A percentile compares a stretch with the other conserved stretches of the same genome.
phyloP scores from a whole-genome alignment of 108 stramenopile genomes.

The Nitzschia inconspicua region DNA sequence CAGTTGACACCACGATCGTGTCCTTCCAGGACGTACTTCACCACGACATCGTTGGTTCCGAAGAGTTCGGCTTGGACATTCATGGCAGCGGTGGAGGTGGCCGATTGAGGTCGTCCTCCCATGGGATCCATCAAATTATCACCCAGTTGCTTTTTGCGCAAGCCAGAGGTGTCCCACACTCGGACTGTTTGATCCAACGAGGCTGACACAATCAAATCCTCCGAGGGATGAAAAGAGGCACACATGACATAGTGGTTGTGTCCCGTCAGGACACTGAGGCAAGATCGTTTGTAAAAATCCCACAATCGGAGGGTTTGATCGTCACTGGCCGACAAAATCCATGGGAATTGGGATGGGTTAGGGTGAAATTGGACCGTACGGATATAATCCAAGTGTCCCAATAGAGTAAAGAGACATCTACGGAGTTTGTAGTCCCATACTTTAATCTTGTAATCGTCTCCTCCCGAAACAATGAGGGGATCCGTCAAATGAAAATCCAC shows the following conservation, averaged over 20 bases:
- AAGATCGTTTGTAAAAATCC: constrained; percentile 97
- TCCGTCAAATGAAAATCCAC: constrained; percentile 97
- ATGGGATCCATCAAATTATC: constrained; percentile 48
- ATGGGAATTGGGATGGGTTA: constrained; percentile 90
- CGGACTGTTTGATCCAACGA: constrained; percentile 98
- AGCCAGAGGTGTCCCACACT: constrained; percentile 98
- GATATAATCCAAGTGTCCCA: constrained; percentile 99
- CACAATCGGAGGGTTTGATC: constrained; percentile 98
- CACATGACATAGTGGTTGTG: constrained; percentile 99
- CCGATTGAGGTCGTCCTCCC: constrained; percentile 19
- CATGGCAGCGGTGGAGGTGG: constrained; percentile 62
- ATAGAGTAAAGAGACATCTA: constrained; percentile 95
- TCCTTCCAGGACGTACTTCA: constrained; percentile 98
- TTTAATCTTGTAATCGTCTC: constrained; percentile 99
- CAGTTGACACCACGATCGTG: constrained; percentile 99
- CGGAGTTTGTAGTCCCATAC: constrained; percentile 99
- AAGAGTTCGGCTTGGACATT: constrained; percentile 97
- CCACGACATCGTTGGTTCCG: constrained; percentile 98
- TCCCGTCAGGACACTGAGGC: constrained; percentile 96
- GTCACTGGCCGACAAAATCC: constrained; percentile 92
- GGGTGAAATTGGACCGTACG: constrained; percentile 99
- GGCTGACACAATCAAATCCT: constrained; percentile 98
- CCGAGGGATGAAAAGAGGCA: constrained; percentile 97
- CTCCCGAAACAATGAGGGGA: constrained; percentile 95
- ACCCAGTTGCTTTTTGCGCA: constrained; percentile 93